Percentiles rank a stretch among this genome's conserved stretches.
Evolutionary conservation across 129 eudicot genomes (phyloP).

Genomic region (Oenanthe sinensis): DNA sequence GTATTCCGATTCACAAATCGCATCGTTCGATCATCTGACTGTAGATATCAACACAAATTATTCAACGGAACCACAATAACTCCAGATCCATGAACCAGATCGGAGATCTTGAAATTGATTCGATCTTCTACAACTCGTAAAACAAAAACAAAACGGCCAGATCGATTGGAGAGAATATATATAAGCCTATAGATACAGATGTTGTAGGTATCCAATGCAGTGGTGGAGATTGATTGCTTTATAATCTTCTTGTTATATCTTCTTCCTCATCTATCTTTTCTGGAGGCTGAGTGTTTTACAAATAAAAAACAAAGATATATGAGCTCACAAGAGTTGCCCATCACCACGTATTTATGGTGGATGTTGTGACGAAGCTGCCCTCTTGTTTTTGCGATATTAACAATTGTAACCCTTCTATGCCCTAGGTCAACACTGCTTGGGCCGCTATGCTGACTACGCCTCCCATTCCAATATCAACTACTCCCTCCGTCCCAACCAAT

Average conservation of each 20-base stretch:
- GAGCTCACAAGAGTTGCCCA: conserved; percentile 8
- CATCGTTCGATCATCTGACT: background rate
- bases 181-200: background rate
- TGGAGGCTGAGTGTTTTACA: conserved; percentile 1
- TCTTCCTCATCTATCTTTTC: conserved; percentile 1
- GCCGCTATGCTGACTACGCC: conserved; percentile 1
- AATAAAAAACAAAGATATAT: conserved; percentile 3
- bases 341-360: conserved; percentile 25
- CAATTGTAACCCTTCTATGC: conserved; percentile 20
- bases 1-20: conserved; percentile 4
- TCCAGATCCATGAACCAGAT: conserved; percentile 10
- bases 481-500: too few relatives aligned
- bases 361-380: conserved; percentile 19
- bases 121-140: background rate
- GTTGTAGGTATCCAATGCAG: background rate
- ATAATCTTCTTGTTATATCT: background rate
- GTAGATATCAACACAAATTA: background rate
- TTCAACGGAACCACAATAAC: background rate
- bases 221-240: conserved; percentile 3
- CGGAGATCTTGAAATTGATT: background rate
- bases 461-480: background rate
- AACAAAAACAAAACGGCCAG: background rate
- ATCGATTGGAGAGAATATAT: background rate
- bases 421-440: conserved; percentile 19
- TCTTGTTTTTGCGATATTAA: background rate